phyloP scores from a whole-genome alignment of 106 monocot genomes.

The Acorus calamus region DNA sequence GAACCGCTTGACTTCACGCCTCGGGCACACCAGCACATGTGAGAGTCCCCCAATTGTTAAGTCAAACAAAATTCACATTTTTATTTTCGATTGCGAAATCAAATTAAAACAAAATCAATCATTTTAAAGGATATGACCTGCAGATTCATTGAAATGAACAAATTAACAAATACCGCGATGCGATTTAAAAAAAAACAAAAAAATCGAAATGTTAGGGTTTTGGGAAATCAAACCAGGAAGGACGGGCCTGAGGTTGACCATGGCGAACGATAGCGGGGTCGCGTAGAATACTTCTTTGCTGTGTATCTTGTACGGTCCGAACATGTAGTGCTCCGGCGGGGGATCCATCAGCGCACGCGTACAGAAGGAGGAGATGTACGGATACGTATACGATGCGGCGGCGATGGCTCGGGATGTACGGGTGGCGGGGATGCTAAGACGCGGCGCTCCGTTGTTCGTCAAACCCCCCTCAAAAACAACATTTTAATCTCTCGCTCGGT shows the following conservation, averaged over 20 bases:
- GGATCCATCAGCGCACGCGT: slow-evolving; percentile 8
- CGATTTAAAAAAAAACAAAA: not conserved
- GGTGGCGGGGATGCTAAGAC: not conserved
- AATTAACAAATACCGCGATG: not conserved
- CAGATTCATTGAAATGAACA: slow-evolving; percentile 1
- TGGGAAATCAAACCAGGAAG: slow-evolving; percentile 29
- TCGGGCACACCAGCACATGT: slow-evolving; percentile 96
- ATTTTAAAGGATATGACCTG: slow-evolving; percentile 64
- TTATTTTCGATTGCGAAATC: not conserved
- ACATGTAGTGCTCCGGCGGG: slow-evolving; percentile 17
- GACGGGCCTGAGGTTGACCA: slow-evolving; percentile 65
- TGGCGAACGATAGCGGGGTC: slow-evolving; percentile 43
- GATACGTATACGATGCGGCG: no score
- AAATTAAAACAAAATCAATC: not conserved
- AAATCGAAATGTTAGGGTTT: not conserved
- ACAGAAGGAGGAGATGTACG: not conserved
- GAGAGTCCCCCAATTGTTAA: slow-evolving; percentile 29
- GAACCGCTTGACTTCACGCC: slow-evolving; percentile 89
- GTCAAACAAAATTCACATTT: slow-evolving; percentile 14
- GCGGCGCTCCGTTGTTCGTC: not conserved
- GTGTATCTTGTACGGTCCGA: slow-evolving; percentile 70
- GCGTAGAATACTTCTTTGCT: slow-evolving; percentile 54
- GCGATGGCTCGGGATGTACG: not conserved
- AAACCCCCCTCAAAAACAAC: no score
- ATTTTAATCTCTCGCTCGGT: no score